Evolutionary conservation across 371 early-diverging fungal genomes (phyloP).

Genomic region (Circinella minor): DNA sequence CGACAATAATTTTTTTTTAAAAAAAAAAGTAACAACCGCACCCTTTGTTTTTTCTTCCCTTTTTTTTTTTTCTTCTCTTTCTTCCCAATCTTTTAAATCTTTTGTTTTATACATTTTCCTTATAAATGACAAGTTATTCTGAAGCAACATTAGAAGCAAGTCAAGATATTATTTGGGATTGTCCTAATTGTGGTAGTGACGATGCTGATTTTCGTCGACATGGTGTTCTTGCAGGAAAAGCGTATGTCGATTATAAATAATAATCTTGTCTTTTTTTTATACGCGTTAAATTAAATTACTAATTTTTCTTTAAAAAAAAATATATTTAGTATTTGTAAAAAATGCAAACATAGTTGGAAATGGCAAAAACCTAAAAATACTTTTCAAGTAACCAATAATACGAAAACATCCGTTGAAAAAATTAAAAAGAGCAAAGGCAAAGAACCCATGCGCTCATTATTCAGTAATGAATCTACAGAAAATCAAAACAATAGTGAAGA

Average conservation of each 20-base stretch:
- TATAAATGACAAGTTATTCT: background rate
- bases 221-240: background rate
- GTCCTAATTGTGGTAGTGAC: background rate
- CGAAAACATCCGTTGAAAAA: background rate
- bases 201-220: background rate
- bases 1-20: background rate
- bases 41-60: background rate
- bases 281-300: too few species aligned
- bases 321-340: background rate
- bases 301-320: background rate
- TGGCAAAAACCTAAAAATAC: background rate
- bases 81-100: background rate
- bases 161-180: background rate
- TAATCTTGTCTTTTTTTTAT: too few species aligned
- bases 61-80: background rate
- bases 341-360: background rate
- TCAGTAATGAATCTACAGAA: too few species aligned
- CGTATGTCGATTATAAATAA: background rate
- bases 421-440: too few species aligned
- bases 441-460: too few species aligned
- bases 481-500: too few species aligned
- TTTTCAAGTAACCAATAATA: background rate
- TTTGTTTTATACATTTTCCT: background rate
- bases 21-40: too few species aligned
- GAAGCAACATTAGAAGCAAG: background rate